Evolutionary conservation across 176 grass and related monocot species (phyloP).

Genomic region (barley (Hordeum vulgare)): MorexV3_pseudomolecules_assembly NC_058520.1:398398314-398398813

Average conservation of each 20-base stretch:
- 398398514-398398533: constrained; percentile 47
- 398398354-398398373: not conserved
- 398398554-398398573: constrained; percentile 20
- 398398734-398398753: not conserved
- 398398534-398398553: constrained; percentile 9
- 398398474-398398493: not conserved
- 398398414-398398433: constrained; percentile 13
- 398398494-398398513: not conserved
- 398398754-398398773: not conserved
- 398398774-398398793: constrained; percentile 16
- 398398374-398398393: constrained; percentile 15
- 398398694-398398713: not conserved
- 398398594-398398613: not conserved
- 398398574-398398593: not conserved
- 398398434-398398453: not conserved
- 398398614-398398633: accelerated
- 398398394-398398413: not conserved
- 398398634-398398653: not conserved
- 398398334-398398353: not conserved
- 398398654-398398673: accelerated
- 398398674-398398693: not conserved
- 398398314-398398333: not conserved
- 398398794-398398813: not conserved
- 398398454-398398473: accelerated
- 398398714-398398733: constrained; percentile 20